phyloP scores from a whole-genome alignment of 805 yeast genomes.

The Metschnikowia kofuensis region DNA sequence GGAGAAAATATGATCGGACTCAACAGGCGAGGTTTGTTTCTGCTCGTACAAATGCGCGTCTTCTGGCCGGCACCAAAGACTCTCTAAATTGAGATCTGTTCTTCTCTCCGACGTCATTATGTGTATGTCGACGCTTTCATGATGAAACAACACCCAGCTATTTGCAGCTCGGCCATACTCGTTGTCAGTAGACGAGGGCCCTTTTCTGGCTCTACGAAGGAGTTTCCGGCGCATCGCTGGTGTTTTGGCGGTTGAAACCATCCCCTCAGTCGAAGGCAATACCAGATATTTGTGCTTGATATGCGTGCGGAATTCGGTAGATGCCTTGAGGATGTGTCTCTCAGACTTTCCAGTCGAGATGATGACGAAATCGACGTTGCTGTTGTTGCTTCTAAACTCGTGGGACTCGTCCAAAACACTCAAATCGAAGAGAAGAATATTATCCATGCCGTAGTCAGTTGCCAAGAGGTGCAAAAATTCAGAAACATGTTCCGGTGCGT shows the following conservation, averaged over 20 bases:
- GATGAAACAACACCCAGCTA: conserved; percentile 82
- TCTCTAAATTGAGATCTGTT: conserved; percentile 64
- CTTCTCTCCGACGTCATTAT: conserved; percentile 71
- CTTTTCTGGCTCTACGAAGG: conserved; percentile 53
- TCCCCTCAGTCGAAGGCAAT: conserved; percentile 66
- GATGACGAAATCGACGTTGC: conserved; percentile 39
- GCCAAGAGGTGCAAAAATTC: conserved; percentile 47
- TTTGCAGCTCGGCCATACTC: conserved; percentile 59
- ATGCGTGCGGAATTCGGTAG: conserved; percentile 52
- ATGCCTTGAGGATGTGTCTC: conserved; percentile 72
- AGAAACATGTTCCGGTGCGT: conserved; percentile 53
- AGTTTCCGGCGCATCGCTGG: conserved; percentile 38
- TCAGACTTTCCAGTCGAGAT: conserved; percentile 74
- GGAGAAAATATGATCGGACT: conserved; percentile 23
- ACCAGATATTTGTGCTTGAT: conserved; percentile 46
- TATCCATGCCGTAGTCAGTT: conserved; percentile 61
- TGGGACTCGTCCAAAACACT: conserved; percentile 35
- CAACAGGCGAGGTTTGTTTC: conserved; percentile 11
- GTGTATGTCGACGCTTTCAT: conserved; percentile 69
- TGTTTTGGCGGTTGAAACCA: conserved; percentile 53
- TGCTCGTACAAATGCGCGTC: conserved; percentile 30
- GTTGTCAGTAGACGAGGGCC: conserved; percentile 49
- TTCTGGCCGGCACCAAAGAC: conserved; percentile 53
- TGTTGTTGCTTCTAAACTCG: conserved; percentile 27
- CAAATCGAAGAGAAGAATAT: conserved; percentile 64